phyloP scores from a whole-genome alignment of 2,329 filamentous ascomycete genomes.

The Colletotrichum sublineola region DNA sequence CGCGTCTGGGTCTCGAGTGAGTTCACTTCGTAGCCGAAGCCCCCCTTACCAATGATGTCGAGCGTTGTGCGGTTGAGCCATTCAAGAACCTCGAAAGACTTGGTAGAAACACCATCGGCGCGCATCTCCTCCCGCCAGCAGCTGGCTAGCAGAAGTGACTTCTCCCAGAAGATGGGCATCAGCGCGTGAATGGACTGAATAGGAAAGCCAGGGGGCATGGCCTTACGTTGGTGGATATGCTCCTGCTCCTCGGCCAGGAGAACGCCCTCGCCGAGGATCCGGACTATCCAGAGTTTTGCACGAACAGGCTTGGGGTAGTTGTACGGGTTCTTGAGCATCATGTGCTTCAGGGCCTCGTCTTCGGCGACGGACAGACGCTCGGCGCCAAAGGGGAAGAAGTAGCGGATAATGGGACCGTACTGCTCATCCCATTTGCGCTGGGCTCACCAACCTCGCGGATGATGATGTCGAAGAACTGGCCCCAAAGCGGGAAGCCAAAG shows the following conservation, averaged over 20 bases:
- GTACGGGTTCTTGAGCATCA: slow-evolving; percentile 58
- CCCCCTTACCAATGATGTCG: slow-evolving; percentile 59
- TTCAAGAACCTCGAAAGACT: slow-evolving; percentile 54
- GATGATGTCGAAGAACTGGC: slow-evolving; percentile 58
- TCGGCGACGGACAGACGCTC: slow-evolving; percentile 59
- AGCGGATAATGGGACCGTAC: slow-evolving; percentile 58
- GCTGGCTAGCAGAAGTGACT: slow-evolving; percentile 57
- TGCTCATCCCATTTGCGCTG: slow-evolving; percentile 58
- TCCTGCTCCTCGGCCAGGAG: slow-evolving; percentile 58
- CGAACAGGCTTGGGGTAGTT: slow-evolving; percentile 55
- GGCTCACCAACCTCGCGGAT: slow-evolving; percentile 55
- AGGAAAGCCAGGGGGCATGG: slow-evolving; percentile 54
- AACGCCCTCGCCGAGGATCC: slow-evolving; percentile 59
- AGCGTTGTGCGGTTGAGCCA: slow-evolving; percentile 60
- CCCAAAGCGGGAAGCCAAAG: slow-evolving; percentile 58
- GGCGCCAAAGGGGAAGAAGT: slow-evolving; percentile 60
- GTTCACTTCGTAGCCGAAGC: slow-evolving; percentile 57
- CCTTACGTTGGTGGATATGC: slow-evolving; percentile 57
- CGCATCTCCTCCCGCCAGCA: slow-evolving; percentile 55
- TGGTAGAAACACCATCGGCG: slow-evolving; percentile 46
- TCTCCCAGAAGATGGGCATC: slow-evolving; percentile 57
- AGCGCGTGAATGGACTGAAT: slow-evolving; percentile 55
- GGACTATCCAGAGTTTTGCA: slow-evolving; percentile 57
- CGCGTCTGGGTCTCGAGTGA: slow-evolving; percentile 54
- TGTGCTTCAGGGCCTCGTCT: slow-evolving; percentile 58